Conservation (phyloP, 495 filamentous ascomycete genomes). For the Penicillium salamii region DNA sequence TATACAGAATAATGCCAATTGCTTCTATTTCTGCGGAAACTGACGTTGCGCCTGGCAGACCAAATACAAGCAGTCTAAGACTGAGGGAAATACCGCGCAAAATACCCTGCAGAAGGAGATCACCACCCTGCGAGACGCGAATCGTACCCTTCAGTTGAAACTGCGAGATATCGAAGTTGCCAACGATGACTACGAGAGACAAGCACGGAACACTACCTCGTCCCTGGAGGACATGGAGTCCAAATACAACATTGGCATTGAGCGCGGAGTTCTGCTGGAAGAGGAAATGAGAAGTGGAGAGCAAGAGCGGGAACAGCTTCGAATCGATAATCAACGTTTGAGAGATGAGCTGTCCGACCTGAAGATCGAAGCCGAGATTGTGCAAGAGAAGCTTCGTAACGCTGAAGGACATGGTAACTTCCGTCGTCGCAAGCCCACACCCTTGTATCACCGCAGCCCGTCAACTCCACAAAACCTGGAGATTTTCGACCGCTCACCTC, state of each 20-base stretch:
- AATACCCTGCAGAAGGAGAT: constrained; percentile 92
- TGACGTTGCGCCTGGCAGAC: constrained; percentile 48
- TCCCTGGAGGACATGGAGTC: constrained; percentile 96
- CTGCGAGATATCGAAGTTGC: constrained; percentile 94
- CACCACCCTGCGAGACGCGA: constrained; percentile 79
- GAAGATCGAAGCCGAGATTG: constrained; percentile 91
- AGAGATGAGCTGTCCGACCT: constrained; percentile 89
- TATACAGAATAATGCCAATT: constrained; percentile 47
- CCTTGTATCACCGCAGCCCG: constrained; percentile 43
- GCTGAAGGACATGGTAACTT: constrained; percentile 50
- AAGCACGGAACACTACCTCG: constrained; percentile 88
- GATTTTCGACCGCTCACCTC: constrained; percentile 54
- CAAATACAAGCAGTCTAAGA: constrained; percentile 94
- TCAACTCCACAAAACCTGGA: constrained; percentile 53
- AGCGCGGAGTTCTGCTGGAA: constrained; percentile 87
- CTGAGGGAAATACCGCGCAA: constrained; percentile 78
- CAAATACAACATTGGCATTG: constrained; percentile 92
- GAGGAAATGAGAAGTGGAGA: constrained; percentile 89
- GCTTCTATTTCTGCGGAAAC: neutral
- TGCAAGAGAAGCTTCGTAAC: constrained; percentile 83
- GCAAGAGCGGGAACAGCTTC: constrained; percentile 79
- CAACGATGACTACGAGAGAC: constrained; percentile 97
- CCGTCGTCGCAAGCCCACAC: constrained; percentile 51
- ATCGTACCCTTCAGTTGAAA: constrained; percentile 74
- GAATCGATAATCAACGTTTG: constrained; percentile 85